Base-by-base conservation (phyloP, 1,284 basidiomycete species). In the Heterobasidion annosum region DNA sequence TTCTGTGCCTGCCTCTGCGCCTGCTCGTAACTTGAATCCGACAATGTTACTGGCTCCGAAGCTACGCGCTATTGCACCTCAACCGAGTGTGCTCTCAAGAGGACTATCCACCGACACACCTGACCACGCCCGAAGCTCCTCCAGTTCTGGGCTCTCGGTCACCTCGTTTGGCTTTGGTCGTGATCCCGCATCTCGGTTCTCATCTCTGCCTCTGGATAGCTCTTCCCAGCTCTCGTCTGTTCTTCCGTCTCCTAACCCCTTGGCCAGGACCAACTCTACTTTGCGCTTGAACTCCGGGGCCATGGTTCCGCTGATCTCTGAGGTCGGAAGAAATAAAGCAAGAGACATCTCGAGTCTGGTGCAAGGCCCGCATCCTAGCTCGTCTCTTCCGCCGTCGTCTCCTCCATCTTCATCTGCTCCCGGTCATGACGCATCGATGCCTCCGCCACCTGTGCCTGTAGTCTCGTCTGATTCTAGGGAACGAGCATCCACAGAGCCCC, bases 1-100 rank as follows among this genome's bases (percentile, higher is more conserved):
- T 62, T 19, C 59, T 43, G 32, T n/a, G 56, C 58, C 7, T 56
- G 54, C 56, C 18, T 48, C 55, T 49, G 53, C 55, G 4, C 55
- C 42, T n/a, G 49, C 19, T 34, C 32, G 45, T n/a, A 25, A 25
- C 25, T 25, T 25, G 25, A 25, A 25, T 5, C 25, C 25, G 25
- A 44, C 49, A 3, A 46, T 44, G 42, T 8, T 3, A 2, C 18
- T n/a, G 16, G 18, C 18, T 48, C 18, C 40, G 16, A n/a, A 32
- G n/a, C 33, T n/a, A n/a, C 19, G 13, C 15, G 3, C 44, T 51
- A 16, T 18, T 48, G 40, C 50, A 18, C 19, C 45, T 48, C 46
- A 13, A 25, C 25, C 25, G 5, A 25, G 4, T 25, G 25, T 3
- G 4, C 25, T 25, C 25, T 25, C 5, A 5, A 25, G 25, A 25